Evolutionary conservation across 2,329 filamentous ascomycete species (phyloP).

Genomic region (Trichoderma asperellum): DNA sequence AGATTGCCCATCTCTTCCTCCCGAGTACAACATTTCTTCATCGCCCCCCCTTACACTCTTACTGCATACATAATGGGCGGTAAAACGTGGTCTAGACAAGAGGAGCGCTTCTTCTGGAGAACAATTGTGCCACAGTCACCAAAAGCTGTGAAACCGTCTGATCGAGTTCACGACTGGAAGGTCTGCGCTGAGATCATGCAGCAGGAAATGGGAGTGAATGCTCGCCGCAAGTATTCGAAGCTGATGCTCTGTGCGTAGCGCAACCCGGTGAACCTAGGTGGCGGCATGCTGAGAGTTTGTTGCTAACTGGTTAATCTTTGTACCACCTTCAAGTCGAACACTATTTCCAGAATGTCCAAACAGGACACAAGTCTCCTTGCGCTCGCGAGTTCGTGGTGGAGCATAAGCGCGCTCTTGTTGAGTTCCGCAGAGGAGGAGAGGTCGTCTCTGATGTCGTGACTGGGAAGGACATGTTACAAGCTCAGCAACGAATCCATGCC

Average conservation of each 20-base stretch:
- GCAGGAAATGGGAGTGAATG: conserved; percentile 39
- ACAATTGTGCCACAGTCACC: conserved; percentile 44
- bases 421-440: conserved; percentile 17
- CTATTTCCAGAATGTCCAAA: conserved; percentile 50
- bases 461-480: background rate
- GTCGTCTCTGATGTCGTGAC: background rate
- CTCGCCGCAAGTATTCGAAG: conserved; percentile 47
- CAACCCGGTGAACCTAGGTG: too few relatives aligned
- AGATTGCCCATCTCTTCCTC: too few relatives aligned
- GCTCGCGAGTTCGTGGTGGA: conserved; percentile 42
- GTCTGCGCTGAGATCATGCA: conserved; percentile 47
- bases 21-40: background rate
- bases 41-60: too few relatives aligned
- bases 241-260: conserved; percentile 47
- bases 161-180: conserved; percentile 42
- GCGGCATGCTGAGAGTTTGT: background rate
- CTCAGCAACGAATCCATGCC: background rate
- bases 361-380: conserved; percentile 44
- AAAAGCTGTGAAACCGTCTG: conserved; percentile 37
- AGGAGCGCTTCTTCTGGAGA: conserved; percentile 57
- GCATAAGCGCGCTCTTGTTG: conserved; percentile 38
- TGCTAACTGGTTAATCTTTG: background rate
- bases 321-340: conserved; percentile 46
- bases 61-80: conserved; percentile 49
- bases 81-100: conserved; percentile 53